Percentiles rank a stretch among this genome's conserved stretches.
These are phyloP conservation scores for Ajuga chamaepitys DNA, from an alignment of 257 asterid species.

Conservation along the genomic window DNA sequence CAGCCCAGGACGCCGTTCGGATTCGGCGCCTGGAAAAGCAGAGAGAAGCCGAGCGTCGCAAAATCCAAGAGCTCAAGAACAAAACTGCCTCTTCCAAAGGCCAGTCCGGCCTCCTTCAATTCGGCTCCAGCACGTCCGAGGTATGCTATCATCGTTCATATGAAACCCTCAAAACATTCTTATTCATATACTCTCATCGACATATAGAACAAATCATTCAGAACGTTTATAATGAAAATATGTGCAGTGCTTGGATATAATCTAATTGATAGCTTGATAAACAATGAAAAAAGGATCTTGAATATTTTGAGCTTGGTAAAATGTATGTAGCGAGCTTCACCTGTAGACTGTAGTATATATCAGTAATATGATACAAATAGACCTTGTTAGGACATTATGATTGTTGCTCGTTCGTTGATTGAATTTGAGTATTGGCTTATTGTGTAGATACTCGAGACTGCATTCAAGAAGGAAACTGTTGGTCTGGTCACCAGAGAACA, in stretches of 20 bases:
- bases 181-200: neutral
- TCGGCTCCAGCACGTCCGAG: constrained; percentile 98
- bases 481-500: constrained; percentile 95
- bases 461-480: constrained; percentile 98
- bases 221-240: neutral
- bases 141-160: constrained; percentile 16
- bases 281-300: neutral
- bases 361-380: neutral
- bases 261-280: neutral
- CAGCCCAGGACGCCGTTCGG: constrained; percentile 92
- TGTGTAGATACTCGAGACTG: constrained; percentile 84
- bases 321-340: neutral
- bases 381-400: neutral
- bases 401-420: neutral
- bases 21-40: constrained; percentile 97
- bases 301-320: neutral
- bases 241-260: neutral
- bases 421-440: neutral
- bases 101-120: constrained; percentile 92
- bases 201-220: neutral
- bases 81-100: constrained; percentile 76
- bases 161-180: neutral
- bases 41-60: constrained; percentile 95
- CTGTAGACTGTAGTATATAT: neutral
- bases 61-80: constrained; percentile 92